Evolutionary conservation across 768 basidiomycete genomes (phyloP).

Genomic region (Phlegmacium glaucopus): DNA sequence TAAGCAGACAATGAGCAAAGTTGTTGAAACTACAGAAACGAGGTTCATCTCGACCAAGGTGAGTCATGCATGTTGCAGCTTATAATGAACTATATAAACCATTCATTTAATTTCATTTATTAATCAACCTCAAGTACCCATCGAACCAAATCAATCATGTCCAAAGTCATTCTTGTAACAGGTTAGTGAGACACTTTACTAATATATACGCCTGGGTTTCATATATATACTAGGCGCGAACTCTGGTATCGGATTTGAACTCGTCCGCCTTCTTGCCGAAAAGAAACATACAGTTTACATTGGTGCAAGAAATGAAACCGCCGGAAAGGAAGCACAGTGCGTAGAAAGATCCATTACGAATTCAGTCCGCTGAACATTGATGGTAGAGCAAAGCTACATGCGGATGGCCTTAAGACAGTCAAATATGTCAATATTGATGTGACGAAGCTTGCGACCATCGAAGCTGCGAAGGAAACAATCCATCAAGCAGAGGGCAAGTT

Average conservation of each 20-base stretch:
- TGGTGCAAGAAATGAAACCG: slow-evolving; percentile 34
- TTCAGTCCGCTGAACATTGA: not conserved
- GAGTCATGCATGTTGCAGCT: no score
- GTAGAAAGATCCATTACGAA: slow-evolving; percentile 12
- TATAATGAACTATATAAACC: no score
- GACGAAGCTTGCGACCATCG: slow-evolving; percentile 30
- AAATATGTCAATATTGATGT: slow-evolving; percentile 39
- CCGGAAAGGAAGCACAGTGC: slow-evolving; percentile 42
- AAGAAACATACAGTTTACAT: slow-evolving; percentile 43
- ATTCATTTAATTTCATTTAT: no score
- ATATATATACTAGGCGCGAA: slow-evolving; percentile 31
- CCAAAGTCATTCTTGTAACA: slow-evolving; percentile 38
- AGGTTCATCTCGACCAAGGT: no score
- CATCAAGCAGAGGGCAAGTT: slow-evolving; percentile 37
- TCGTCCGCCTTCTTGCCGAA: slow-evolving; percentile 39
- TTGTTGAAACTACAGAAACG: no score
- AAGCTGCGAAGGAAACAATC: slow-evolving; percentile 31
- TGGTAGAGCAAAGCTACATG: slow-evolving; percentile 26
- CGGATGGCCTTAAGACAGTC: slow-evolving; percentile 26
- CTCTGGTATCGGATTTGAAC: slow-evolving; percentile 44
- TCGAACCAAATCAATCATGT: slow-evolving; percentile 15
- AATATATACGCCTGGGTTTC: not conserved
- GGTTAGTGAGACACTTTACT: slow-evolving; percentile 17
- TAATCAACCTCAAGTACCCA: no score
- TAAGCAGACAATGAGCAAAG: no score